Evolutionary conservation across 176 grass and related monocot species (phyloP).

Genomic region (Carex kokanica): DNA sequence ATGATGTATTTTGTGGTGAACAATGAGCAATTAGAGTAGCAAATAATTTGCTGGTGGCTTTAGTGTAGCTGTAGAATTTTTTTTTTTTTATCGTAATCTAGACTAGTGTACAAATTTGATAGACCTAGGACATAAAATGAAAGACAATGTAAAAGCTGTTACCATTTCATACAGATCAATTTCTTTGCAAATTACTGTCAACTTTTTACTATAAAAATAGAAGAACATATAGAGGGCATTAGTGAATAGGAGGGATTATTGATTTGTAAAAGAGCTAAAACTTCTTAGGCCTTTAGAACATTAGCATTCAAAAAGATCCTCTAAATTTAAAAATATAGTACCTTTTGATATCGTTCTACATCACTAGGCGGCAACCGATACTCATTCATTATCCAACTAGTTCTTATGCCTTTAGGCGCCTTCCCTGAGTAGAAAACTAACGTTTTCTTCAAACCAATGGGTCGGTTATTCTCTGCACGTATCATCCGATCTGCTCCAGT

Average conservation of each 20-base stretch:
- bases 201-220: background rate
- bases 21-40: background rate
- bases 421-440: conserved; percentile 99
- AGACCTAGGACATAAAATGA: background rate
- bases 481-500: conserved; percentile 89
- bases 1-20: background rate
- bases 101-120: background rate
- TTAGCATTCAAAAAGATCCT: background rate
- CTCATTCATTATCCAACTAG: conserved; percentile 99
- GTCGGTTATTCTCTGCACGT: conserved; percentile 50
- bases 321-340: conserved; percentile 21
- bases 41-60: background rate
- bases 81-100: background rate
- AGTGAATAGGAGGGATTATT: background rate
- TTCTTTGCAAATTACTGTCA: background rate
- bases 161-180: background rate
- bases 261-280: background rate
- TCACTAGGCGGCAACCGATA: conserved; percentile 66
- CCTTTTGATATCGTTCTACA: conserved; percentile 70
- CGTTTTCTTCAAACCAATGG: conserved; percentile 94
- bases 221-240: background rate
- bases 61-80: background rate
- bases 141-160: background rate
- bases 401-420: conserved; percentile 83
- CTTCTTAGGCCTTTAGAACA: background rate